Base-by-base conservation (phyloP, 768 basidiomycete genomes). In the Boletus huronensis region DNA sequence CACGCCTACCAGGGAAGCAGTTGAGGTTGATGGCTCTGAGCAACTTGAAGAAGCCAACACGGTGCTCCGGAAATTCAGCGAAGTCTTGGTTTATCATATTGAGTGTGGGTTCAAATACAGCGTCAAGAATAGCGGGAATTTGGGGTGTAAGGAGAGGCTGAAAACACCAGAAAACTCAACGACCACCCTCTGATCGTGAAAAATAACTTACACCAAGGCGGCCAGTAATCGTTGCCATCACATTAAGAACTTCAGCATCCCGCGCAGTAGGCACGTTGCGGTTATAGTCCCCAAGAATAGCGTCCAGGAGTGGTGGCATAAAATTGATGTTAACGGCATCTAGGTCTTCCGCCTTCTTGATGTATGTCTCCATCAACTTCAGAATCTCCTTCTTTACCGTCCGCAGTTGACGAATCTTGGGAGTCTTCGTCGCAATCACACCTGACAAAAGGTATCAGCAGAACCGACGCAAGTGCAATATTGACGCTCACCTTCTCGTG, bases 81-180 rank as follows among this genome's bases (percentile, higher is more conserved):
- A 98, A 96, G 77, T 99, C 96, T 79, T 97, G 92, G 72, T 98
- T 98, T 70, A 99, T 99, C 97, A 98, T 99, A 64, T 85, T 88
- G 54, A 99, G 75, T 5, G 97, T 99, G 41, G 92, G 90, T 71
- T 98, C 95, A 67, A 99, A 98, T 45, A 98, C 92, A 10, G 96
- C 94, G 64, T 98, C 96, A 47, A 99, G 80, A 55, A 97, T 90
- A 9, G 96, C 89, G 3, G 91, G 90, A 17, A 98, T 88, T 82
- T 98, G 94, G 6, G 93, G 90, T 10, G 90, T 96, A 50, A 98
- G 80, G 40, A 94, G 79, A 23, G 80, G 73, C 94, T 98, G 63
- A 17, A 49, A 50, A 44, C 32, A 38, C 40, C 46, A 23, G 26
- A 40, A 46, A 42, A 26, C 35, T 68, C 45, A 68, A 40, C 13